Conservation (phyloP, 176 grass and related monocot species). For the Ananas comosus region DNA sequence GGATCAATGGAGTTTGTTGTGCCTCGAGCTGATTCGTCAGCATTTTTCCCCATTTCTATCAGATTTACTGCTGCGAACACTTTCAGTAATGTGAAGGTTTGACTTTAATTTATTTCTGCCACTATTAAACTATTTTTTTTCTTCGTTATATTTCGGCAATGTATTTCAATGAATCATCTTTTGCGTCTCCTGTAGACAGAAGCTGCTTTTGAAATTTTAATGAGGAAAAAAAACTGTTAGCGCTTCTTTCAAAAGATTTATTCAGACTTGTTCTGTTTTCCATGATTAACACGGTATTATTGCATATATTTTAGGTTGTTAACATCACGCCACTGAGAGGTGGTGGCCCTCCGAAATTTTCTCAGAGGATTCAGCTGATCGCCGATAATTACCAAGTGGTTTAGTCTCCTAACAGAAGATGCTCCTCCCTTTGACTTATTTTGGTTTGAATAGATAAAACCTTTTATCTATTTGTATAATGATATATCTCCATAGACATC, state of each 20-base stretch:
- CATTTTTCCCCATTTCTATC: slow-evolving; percentile 72
- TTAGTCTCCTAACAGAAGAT: slow-evolving; percentile 14
- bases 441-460: background rate
- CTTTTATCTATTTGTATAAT: background rate
- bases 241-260: too few relatives aligned
- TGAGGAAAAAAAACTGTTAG: too few relatives aligned
- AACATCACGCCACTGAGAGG: slow-evolving; percentile 34
- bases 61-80: slow-evolving; percentile 65
- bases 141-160: slow-evolving; percentile 5
- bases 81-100: slow-evolving; percentile 77
- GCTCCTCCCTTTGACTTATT: background rate
- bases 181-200: too few relatives aligned
- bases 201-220: too few relatives aligned
- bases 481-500: background rate
- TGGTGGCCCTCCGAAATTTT: slow-evolving; percentile 41
- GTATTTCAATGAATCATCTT: slow-evolving; percentile 21
- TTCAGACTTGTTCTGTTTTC: background rate
- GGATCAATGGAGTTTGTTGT: slow-evolving; percentile 88
- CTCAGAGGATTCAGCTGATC: slow-evolving; percentile 58
- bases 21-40: slow-evolving; percentile 54
- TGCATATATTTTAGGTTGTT: slow-evolving; percentile 34
- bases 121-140: background rate
- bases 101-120: background rate
- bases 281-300: background rate
- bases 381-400: slow-evolving; percentile 45